Evolutionary conservation across 2,329 filamentous ascomycete species (phyloP), one percentile per base, ranked within the genome.

Genomic region (Colletotrichum limetticola): DNA sequence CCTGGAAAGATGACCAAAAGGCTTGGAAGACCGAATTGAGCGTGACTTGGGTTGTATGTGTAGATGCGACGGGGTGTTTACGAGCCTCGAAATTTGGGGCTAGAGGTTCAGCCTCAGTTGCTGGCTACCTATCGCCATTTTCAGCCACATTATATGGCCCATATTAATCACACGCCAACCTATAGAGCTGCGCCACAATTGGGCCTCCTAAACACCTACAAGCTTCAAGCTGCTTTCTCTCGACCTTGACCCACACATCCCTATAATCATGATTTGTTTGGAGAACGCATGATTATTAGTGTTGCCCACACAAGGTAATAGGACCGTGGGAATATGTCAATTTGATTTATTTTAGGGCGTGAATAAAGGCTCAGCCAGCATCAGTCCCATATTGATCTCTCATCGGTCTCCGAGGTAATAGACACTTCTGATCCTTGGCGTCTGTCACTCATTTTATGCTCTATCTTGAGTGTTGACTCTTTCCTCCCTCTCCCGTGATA

Each of bases 401-500:
- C 53, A 6, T 53, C 55, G 6, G 26, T 59, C 26, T 69, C 37
- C 12, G 66, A 72, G 7, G 75, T 79, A 30, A 60, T 70, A 42
- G 65, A 62, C 19, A 74, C 71, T 52, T 75, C 71, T 22, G 73
- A 75, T 5, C 66, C 71, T 49, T 75, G 71, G 24, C 71, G 73
- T 30, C 71, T 67, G 24, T 71, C 59, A 11, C 55, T 66, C 46
- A 63, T 24, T 14, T 19, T 56, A 11, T 67, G 60, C 9, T 61
- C 71, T 42, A 68, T 24, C 28, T 61, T 71, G 14, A 66, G 58
- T 19, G 37, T 8, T 7, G 67, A 74, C 14, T 49, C 26, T 4
- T 46, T 49, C 14, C 68, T 81, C 61, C 79, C 77, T 37, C 86
- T 80, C 2, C 86, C 86, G 62, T 88, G 86, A 74, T 87, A 87